Conservation (phyloP, 1,139 yeast genomes). For the Wickerhamomyces sp. region DNA sequence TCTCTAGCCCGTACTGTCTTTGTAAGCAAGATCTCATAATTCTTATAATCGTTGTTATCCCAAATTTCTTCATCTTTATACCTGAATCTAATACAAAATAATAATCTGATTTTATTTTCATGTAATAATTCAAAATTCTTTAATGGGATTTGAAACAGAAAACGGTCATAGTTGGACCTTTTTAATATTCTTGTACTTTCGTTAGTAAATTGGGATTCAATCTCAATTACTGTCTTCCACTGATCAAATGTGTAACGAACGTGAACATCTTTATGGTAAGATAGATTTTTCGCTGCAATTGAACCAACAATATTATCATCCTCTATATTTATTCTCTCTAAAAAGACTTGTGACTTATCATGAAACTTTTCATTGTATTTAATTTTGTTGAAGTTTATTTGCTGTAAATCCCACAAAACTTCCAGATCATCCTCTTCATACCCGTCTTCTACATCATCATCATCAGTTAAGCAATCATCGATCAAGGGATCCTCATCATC, state of each 20-base stretch:
- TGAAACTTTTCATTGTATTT: conserved; percentile 31
- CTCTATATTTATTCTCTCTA: conserved; percentile 62
- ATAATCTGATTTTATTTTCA: conserved; percentile 31
- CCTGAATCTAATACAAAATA: conserved; percentile 57
- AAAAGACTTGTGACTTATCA: conserved; percentile 44
- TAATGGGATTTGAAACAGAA: conserved; percentile 50
- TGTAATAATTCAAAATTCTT: conserved; percentile 32
- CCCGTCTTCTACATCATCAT: conserved; percentile 16
- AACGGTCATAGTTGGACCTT: conserved; percentile 51
- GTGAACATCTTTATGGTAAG: conserved; percentile 58
- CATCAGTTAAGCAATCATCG: conserved; percentile 22
- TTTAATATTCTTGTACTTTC: conserved; percentile 51
- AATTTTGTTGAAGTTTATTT: conserved; percentile 42
- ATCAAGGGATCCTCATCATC: conserved; percentile 13
- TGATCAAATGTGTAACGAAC: conserved; percentile 64
- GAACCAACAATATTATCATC: conserved; percentile 65
- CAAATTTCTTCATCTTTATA: conserved; percentile 51
- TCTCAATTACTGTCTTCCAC: conserved; percentile 72
- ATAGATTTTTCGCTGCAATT: conserved; percentile 65
- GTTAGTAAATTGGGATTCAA: conserved; percentile 58
- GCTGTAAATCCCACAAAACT: conserved; percentile 45
- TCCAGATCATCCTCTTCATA: conserved; percentile 23
- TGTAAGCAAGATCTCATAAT: conserved; percentile 52
- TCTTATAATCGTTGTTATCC: conserved; percentile 66
- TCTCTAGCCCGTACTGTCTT: conserved; percentile 8